Evolutionary conservation across 2,329 filamentous ascomycete genomes (phyloP).

Genomic region (Pseudogymnoascus sp.): DNA sequence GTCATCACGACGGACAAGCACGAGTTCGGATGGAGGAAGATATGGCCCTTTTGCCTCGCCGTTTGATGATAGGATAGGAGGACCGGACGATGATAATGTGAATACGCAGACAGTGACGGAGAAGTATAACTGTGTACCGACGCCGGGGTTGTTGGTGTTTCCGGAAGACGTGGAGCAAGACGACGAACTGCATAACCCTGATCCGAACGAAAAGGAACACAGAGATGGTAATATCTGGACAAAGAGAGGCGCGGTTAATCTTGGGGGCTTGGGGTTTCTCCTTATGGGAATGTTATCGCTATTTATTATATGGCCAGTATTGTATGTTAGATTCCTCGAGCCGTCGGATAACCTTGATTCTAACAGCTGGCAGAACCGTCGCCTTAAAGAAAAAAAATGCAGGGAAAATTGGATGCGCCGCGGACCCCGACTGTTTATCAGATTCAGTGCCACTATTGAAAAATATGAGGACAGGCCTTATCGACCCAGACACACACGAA

Average conservation of each 20-base stretch:
- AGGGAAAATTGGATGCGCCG: constrained; percentile 27
- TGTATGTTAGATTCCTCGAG: constrained; percentile 42
- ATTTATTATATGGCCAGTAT: constrained; percentile 62
- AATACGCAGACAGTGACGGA: constrained; percentile 68
- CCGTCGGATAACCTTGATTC: constrained; percentile 11
- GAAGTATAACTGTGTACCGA: constrained; percentile 66
- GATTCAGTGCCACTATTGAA: constrained; percentile 40
- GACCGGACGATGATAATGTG: constrained; percentile 55
- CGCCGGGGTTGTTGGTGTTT: constrained; percentile 57
- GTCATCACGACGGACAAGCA: constrained; percentile 57
- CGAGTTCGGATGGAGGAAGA: constrained; percentile 43
- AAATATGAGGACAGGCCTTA: constrained; percentile 53
- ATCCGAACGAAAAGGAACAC: constrained; percentile 53
- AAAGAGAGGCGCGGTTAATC: constrained; percentile 54
- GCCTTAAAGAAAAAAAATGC: constrained; percentile 34
- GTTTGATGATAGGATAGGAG: constrained; percentile 51
- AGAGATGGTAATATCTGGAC: constrained; percentile 59
- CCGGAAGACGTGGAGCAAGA: constrained; percentile 69
- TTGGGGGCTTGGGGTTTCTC: constrained; percentile 55
- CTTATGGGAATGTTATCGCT: constrained; percentile 53
- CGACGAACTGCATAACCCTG: constrained; percentile 64
- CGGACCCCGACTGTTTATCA: constrained; percentile 34
- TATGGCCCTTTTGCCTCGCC: constrained; percentile 42
- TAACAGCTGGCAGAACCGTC: constrained; percentile 44
- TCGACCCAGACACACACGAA: constrained; percentile 61